Evolutionary conservation across 441 rosid genomes (phyloP), one percentile per base, ranked within the genome.

Genomic region (Corymbia calophylla): DNA sequence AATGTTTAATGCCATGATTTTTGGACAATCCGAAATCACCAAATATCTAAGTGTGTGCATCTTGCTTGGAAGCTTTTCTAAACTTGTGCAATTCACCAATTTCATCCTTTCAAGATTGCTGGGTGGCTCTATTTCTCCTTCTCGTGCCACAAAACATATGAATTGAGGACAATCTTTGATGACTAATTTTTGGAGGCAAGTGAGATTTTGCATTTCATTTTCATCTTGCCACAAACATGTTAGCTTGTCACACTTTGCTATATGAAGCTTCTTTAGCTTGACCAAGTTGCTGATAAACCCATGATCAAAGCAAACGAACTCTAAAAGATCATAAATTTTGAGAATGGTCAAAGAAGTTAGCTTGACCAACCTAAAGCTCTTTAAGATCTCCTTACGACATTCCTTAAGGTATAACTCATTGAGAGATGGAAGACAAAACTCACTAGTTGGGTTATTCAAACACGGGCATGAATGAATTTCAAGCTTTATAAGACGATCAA

Each of bases 241-340:
- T 70, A 70, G 81, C 29, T 70, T 11, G 48, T 70, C 48, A 35
- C 81, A 35, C 3, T 0, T 0, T 70, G 0, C 1, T 70, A 70
- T 70, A 5, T 19, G 9, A 70, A 70, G 49, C 81, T 35, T 7
- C 16, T 0, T 35, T 10, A 70, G 48, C 1, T 70, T 21, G 29
- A 2, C 27, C 48, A 70, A 1, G 29, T 0, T 19, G 0, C 5
- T 19, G 15, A 70, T 35, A 35, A 19, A 19, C 0, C 16, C 1
- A 19, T 19, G 29, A 70, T 70, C 48, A 19, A 70, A 70, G 48
- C 1, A 1, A 70, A 35, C 81, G 19, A 70, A 8, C 13, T 70
- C 5, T 5, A 0, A 4, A 0, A 35, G 1, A 0, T 1, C 35
- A 0, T 3, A 0, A 35, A 70, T 35, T 19, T 9, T 19, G 15